phyloP scores from a whole-genome alignment of 495 filamentous ascomycete genomes.

The Letharia lupina region DNA sequence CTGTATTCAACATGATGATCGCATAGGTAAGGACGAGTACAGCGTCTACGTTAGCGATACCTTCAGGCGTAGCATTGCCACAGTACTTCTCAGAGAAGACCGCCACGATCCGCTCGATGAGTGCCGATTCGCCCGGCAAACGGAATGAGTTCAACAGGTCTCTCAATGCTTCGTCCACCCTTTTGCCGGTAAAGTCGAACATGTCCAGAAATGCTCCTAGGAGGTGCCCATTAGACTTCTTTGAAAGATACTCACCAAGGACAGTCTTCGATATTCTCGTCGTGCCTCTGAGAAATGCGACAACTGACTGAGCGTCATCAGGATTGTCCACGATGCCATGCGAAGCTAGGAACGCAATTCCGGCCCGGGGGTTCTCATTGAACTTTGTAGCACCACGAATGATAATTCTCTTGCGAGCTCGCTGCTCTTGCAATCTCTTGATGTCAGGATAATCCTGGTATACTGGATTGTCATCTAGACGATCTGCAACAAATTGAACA shows the following conservation, averaged over 20 bases:
- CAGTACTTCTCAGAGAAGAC: conserved; percentile 83
- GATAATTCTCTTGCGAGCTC: conserved; percentile 75
- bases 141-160: conserved; percentile 87
- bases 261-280: conserved; percentile 80
- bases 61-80: conserved; percentile 57
- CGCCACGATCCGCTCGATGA: conserved; percentile 90
- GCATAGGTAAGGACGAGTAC: conserved; percentile 87
- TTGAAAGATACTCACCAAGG: conserved; percentile 87
- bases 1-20: conserved; percentile 92
- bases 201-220: conserved; percentile 74
- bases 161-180: conserved; percentile 82
- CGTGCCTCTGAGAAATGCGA: conserved; percentile 76
- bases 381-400: conserved; percentile 85
- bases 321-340: conserved; percentile 75
- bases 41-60: conserved; percentile 82
- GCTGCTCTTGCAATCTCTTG: conserved; percentile 54
- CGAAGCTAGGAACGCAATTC: conserved; percentile 74
- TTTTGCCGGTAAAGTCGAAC: conserved; percentile 79
- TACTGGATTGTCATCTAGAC: conserved; percentile 61
- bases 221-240: conserved; percentile 72
- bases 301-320: conserved; percentile 62
- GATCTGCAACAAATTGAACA: conserved; percentile 81
- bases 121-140: conserved; percentile 79
- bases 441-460: conserved; percentile 61
- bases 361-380: conserved; percentile 87